These are phyloP conservation scores for Closterium sp. DNA, from an alignment of 139 green algal species.

Conservation along the genomic window DNA sequence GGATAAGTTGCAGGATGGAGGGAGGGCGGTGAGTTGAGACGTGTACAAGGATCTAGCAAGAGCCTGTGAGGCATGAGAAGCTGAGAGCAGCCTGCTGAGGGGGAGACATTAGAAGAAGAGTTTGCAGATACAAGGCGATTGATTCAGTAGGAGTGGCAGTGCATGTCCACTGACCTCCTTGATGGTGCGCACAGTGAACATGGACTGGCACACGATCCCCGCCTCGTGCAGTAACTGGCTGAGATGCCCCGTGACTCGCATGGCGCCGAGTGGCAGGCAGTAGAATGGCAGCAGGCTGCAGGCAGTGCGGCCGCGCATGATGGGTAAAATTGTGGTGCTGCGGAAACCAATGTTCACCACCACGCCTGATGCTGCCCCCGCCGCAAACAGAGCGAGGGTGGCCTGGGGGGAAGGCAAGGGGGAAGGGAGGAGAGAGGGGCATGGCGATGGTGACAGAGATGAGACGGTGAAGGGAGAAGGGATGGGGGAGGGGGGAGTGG, in stretches of 20 bases:
- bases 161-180: neutral
- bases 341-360: conserved; percentile 15
- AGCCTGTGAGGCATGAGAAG: neutral
- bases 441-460: too few relatives aligned
- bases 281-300: neutral
- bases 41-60: too few relatives aligned
- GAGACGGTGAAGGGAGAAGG: too few relatives aligned
- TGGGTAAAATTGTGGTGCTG: neutral
- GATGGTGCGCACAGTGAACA: neutral
- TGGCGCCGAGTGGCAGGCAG: neutral
- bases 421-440: neutral
- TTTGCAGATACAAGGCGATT: neutral
- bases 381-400: neutral
- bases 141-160: neutral
- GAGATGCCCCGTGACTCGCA: neutral
- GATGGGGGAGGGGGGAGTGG: too few relatives aligned
- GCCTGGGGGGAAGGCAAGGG: neutral
- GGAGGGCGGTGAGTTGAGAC: too few relatives aligned
- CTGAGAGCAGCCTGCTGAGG: too few relatives aligned
- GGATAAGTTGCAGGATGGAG: neutral
- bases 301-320: neutral
- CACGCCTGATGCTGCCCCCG: neutral
- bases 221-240: neutral
- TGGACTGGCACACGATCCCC: neutral
- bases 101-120: neutral